A percentile compares a stretch with the other conserved stretches of the same genome.
Conservation (phyloP, 768 basidiomycete species). For the Amanita inopinata region DNA sequence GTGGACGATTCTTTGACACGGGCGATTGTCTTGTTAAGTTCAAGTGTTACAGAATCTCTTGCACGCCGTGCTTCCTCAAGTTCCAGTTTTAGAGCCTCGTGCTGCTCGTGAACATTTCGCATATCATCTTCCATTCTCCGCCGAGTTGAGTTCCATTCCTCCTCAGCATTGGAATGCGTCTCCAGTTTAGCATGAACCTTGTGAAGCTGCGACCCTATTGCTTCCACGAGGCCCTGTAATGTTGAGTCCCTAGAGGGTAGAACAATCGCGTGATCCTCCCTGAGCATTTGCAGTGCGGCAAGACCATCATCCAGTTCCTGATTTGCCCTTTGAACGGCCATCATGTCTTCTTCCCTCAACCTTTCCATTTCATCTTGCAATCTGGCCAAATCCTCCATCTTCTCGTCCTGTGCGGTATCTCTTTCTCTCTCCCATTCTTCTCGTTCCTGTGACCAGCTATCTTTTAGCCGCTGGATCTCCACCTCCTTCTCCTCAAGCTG, state of each 20-base stretch:
- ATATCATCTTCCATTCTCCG: slow-evolving; percentile 44
- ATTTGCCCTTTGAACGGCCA: slow-evolving; percentile 25
- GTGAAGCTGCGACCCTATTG: slow-evolving; percentile 43
- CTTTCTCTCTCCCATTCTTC: slow-evolving; percentile 17
- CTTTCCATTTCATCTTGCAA: slow-evolving; percentile 42
- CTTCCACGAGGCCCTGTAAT: slow-evolving; percentile 35
- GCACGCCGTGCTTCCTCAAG: slow-evolving; percentile 45
- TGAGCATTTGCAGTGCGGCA: slow-evolving; percentile 37
- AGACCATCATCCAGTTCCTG: slow-evolving; percentile 44
- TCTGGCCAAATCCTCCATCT: slow-evolving; percentile 33
- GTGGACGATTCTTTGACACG: slow-evolving; percentile 5
- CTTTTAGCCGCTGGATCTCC: slow-evolving; percentile 18
- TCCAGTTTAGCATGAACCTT: slow-evolving; percentile 36
- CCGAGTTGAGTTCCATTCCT: slow-evolving; percentile 37
- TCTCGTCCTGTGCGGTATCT: slow-evolving; percentile 37
- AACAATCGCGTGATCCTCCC: slow-evolving; percentile 49
- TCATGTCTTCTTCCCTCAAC: slow-evolving; percentile 28
- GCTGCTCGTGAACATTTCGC: slow-evolving; percentile 32
- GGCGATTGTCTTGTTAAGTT: slow-evolving; percentile 3
- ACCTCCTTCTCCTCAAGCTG: slow-evolving; percentile 31
- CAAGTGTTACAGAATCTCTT: slow-evolving; percentile 25
- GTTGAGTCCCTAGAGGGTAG: slow-evolving; percentile 42
- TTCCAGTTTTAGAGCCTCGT: slow-evolving; percentile 37
- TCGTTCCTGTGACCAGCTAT: slow-evolving; percentile 22
- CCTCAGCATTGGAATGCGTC: slow-evolving; percentile 29